Evolutionary conservation across 176 grass and related monocot genomes (phyloP), one percentile per base, ranked within the genome.

Genomic region (Musa itinerans): DNA sequence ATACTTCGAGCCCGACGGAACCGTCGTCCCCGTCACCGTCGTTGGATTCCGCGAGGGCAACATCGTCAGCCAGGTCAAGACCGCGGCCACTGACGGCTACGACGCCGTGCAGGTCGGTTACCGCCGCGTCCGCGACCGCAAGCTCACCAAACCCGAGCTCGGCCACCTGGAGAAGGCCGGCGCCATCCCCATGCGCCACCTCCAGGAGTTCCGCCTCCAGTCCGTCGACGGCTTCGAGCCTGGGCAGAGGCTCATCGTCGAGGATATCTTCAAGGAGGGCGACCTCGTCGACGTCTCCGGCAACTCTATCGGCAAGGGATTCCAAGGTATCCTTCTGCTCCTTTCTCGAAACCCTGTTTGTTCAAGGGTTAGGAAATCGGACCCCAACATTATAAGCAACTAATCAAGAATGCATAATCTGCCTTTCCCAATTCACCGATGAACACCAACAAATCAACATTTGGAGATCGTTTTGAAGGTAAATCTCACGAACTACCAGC

Each of bases 221-320:
- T 77, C 88, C 72, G 68, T 90, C 68, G 95, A 89, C 27, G 75
- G 55, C 19, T 91, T 85, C 82, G 84, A 91, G 81, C 80, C 95
- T 0, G 95, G 88, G 15, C 95, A 98, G 78, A 54, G 34, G 79
- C 88, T 98, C 25, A 75, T 81, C 10, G 78, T 91, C 74, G 80
- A 84, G 11, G 90, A 91, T 3, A 78, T 98, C 71, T 98, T 98
- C 65, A 93, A 93, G 84, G 90, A 91, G 84, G 95, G 90, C 8
- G 95, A 98, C 82, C 63, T 98, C 77, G 81, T 98, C 14, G 95
- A 98, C 11, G 81, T 98, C 72, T 93, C 88, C 55, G 95, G 86
- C 64, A 98, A 89, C 22, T 79, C 95, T 78, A 93, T 98, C 17
- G 95, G 95, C 82, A 98, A 98, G 79, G 94, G 94, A 0, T 98